phyloP scores from a whole-genome alignment of 2,329 filamentous ascomycete genomes.

The Teratosphaeriaceae sp. region DNA sequence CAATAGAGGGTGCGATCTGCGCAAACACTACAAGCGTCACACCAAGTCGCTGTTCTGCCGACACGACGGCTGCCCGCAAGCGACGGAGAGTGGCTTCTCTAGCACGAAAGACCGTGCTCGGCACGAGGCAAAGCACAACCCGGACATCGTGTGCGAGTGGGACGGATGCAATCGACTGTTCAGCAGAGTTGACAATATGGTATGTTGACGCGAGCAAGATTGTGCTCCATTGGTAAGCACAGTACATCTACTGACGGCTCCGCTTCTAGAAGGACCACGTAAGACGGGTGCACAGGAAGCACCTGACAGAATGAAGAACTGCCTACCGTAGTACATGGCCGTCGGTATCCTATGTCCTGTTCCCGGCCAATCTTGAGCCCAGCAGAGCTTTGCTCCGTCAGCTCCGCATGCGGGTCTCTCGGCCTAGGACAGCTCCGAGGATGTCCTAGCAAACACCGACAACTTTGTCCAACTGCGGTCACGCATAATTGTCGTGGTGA shows the following conservation, averaged over 20 bases:
- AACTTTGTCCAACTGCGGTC: no score
- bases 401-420: no score
- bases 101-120: conserved; percentile 57
- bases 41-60: conserved; percentile 56
- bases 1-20: conserved; percentile 53
- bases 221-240: background rate
- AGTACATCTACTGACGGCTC: no score
- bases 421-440: no score
- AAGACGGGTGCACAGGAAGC: conserved; percentile 19
- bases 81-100: conserved; percentile 51
- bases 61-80: conserved; percentile 51
- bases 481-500: no score
- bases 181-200: conserved; percentile 57
- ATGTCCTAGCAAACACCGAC: no score
- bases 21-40: conserved; percentile 58
- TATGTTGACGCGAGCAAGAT: conserved; percentile 29
- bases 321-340: no score
- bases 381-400: no score
- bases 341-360: no score
- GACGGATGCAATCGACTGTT: conserved; percentile 52
- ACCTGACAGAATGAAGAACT: no score
- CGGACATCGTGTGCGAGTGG: conserved; percentile 53
- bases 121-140: conserved; percentile 59
- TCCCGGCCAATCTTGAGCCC: no score
- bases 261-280: conserved; percentile 23